Conservation (phyloP, 1,284 basidiomycete genomes). For the Cutaneotrichosporon sp. region DNA sequence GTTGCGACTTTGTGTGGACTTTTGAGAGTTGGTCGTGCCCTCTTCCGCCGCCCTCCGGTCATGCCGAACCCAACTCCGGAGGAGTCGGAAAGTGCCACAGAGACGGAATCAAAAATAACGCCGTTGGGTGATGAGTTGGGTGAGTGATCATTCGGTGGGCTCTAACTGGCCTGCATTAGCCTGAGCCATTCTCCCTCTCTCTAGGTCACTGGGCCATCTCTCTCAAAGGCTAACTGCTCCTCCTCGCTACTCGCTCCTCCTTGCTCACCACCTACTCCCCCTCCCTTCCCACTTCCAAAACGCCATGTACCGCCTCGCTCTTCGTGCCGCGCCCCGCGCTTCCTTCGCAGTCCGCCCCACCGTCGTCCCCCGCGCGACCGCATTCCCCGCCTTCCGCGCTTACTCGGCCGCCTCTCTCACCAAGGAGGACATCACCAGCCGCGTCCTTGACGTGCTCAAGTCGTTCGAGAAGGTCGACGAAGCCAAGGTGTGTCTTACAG, state of each 20-base stretch:
- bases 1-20: not conserved
- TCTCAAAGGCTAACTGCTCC: too few species aligned
- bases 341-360: conserved; percentile 10
- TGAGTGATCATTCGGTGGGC: not conserved
- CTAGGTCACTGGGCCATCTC: too few species aligned
- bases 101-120: conserved; percentile 2
- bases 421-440: conserved; percentile 69
- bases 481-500: conserved; percentile 60
- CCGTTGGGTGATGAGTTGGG: not conserved
- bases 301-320: conserved; percentile 38
- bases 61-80: not conserved
- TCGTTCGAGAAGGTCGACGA: conserved; percentile 92
- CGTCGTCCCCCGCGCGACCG: conserved; percentile 3
- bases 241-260: too few species aligned
- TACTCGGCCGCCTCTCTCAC: conserved; percentile 76
- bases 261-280: not conserved
- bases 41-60: too few species aligned
- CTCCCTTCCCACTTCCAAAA: conserved; percentile 2
- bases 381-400: conserved; percentile 34
- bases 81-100: conserved; percentile 5
- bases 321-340: conserved; percentile 22
- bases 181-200: too few species aligned
- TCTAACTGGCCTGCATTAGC: too few species aligned
- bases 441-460: conserved; percentile 84
- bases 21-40: too few species aligned